phyloP scores from a whole-genome alignment of 2,329 filamentous ascomycete species.

The Hypoxylon sp. region DNA sequence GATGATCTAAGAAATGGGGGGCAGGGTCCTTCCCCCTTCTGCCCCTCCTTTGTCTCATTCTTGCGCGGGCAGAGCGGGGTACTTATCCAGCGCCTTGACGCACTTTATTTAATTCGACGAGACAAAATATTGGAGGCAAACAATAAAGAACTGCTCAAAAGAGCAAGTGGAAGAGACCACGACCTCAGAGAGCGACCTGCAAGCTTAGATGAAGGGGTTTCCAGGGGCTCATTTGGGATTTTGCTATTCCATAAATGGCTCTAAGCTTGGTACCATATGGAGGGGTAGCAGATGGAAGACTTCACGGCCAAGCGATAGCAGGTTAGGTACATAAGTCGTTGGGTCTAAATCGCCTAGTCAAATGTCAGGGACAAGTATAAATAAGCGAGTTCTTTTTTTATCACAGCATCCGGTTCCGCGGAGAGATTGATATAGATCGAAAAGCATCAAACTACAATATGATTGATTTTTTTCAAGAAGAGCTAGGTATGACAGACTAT shows the following conservation, averaged over 20 bases:
- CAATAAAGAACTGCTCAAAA: conserved; percentile 8
- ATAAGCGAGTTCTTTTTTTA: background rate
- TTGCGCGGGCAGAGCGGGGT: conserved; percentile 21
- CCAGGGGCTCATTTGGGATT: background rate
- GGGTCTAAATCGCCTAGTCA: conserved; percentile 2
- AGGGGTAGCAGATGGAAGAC: conserved; percentile 11
- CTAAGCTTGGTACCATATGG: conserved; percentile 12
- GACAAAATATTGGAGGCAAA: conserved; percentile 13
- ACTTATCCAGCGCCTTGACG: conserved; percentile 5
- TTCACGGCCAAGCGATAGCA: background rate
- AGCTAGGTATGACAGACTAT: conserved; percentile 25
- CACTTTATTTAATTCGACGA: conserved; percentile 6
- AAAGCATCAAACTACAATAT: background rate
- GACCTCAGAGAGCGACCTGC: conserved; percentile 2
- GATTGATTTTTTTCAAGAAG: conserved; percentile 25
- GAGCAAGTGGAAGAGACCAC: background rate
- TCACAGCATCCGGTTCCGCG: background rate
- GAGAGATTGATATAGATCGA: background rate
- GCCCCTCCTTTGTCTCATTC: conserved; percentile 33
- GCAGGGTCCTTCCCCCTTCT: conserved; percentile 15
- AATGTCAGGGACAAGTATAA: conserved; percentile 2
- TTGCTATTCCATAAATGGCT: conserved; percentile 31
- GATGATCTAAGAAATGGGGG: conserved; percentile 21
- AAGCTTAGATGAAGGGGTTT: conserved; percentile 8
- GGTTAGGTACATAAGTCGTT: background rate